Base-by-base conservation (phyloP, 306 rosid species). In the Casuarina cunninghamiana region DNA sequence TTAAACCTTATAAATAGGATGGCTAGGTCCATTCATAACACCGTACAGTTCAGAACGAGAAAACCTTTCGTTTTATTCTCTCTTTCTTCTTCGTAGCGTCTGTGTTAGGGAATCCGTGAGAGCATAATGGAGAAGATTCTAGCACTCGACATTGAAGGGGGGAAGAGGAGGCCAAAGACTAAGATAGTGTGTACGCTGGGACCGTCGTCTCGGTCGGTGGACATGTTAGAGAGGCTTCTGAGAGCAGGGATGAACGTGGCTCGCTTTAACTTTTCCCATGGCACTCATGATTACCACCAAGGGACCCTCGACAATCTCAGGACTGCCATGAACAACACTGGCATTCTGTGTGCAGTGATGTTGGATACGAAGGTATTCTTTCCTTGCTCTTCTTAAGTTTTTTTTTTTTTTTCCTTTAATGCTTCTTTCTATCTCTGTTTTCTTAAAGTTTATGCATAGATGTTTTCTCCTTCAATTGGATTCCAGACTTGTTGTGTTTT, bases 251-350 rank as follows among this genome's bases (percentile, higher is more conserved):
- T 78, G 81, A 71, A 71, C 63, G 87, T 86, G n/a, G 87, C 87
- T 50, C 84, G 87, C 71, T 86, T 86, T 81, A 84, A 83, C 72
- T 86, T 86, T 67, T 86, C 87, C 10, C 85, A 79, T 13, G 84
- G 81, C 11, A 57, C 79, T 72, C 80, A 75, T 32, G 80, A 75
- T 12, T 83, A 86, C 68, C 89, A 86, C 50, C 87, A 83, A n/a
- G 77, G 74, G 42, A 86, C 89, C 38, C 77, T 86, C 58, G 81
- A 80, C 38, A 66, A 83, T 77, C 72, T 83, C 19, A 72, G 80
- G 46, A 51, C 15, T 5, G 83, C 83, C 71, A 70, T 78, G 70
- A 57, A 65, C 46, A 86, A 86, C 70, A 80, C 87, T 3, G 62
- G 50, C 76, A 86, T 80, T 32, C 83, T 74, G 50, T 86, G 81